Evolutionary conservation across 805 yeast genomes (phyloP).

Genomic region (Kodamaea restingae): DNA sequence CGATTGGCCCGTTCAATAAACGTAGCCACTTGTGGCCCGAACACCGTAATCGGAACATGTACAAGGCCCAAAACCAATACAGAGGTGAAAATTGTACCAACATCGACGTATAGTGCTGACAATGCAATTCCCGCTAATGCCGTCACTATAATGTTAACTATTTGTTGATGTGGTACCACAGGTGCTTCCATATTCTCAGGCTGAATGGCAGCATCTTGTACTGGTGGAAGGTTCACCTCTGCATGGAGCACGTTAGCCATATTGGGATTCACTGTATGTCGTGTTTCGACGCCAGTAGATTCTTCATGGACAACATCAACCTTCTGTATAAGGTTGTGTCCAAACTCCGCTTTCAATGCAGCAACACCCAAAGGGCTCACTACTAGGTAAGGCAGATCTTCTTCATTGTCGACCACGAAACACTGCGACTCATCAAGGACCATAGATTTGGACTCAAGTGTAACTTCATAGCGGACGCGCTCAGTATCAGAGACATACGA

Average conservation of each 20-base stretch:
- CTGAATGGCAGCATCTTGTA: neutral
- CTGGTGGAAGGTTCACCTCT: no score
- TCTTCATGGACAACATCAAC: neutral
- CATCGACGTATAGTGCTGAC: neutral
- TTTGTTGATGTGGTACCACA: neutral
- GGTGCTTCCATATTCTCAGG: neutral
- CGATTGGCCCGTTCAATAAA: neutral
- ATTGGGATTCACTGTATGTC: neutral
- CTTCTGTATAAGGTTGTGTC: conserved; percentile 1
- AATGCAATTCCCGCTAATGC: neutral
- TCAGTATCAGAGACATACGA: conserved; percentile 1
- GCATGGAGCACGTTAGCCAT: no score
- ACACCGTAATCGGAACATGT: neutral
- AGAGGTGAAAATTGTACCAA: neutral
- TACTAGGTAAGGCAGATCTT: conserved; percentile 35
- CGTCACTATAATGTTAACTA: neutral
- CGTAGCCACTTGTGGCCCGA: conserved; percentile 1
- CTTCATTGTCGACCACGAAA: conserved; percentile 33
- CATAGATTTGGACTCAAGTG: conserved; percentile 13
- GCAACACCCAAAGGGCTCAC: conserved; percentile 35
- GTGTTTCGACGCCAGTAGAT: neutral
- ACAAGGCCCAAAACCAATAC: neutral
- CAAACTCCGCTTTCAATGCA: conserved; percentile 17
- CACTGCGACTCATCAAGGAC: conserved; percentile 39
- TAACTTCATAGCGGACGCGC: conserved; percentile 20